phyloP scores from a whole-genome alignment of 179 eudicot genomes.

The Beta corolliflora region DNA sequence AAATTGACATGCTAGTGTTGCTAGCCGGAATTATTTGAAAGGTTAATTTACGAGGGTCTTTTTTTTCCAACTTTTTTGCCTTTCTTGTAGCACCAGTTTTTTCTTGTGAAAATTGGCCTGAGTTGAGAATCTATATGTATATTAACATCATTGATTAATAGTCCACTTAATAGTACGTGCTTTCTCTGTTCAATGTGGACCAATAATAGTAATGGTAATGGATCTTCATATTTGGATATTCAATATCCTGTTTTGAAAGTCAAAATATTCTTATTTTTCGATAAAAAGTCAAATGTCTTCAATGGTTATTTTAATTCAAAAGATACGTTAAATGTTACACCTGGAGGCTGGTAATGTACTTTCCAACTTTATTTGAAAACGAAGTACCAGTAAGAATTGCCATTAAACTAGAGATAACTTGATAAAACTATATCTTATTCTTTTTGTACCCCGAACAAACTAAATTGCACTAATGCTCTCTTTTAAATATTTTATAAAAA shows the following conservation, averaged over 20 bases:
- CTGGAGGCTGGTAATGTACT: too few relatives aligned
- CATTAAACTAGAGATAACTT: too few relatives aligned
- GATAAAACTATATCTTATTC: too few relatives aligned
- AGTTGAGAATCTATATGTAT: background rate
- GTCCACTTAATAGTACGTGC: background rate
- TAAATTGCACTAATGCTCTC: too few relatives aligned
- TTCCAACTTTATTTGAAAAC: too few relatives aligned
- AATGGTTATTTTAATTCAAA: too few relatives aligned
- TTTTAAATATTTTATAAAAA: too few relatives aligned
- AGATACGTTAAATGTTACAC: too few relatives aligned
- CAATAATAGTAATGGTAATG: background rate
- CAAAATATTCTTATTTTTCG: too few relatives aligned
- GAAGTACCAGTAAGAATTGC: background rate
- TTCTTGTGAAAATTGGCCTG: background rate
- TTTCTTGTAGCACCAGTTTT: background rate
- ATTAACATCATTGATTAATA: background rate
- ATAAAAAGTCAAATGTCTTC: background rate
- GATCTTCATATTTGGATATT: background rate
- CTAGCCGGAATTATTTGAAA: background rate
- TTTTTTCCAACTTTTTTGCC: background rate
- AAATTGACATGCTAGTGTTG: background rate
- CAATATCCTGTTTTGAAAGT: background rate
- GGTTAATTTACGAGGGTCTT: background rate
- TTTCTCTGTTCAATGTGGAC: background rate
- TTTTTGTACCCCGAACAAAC: too few relatives aligned